Evolutionary conservation across 352 stramenopile genomes (phyloP).

Genomic region (Phytopythium litorale): DNA sequence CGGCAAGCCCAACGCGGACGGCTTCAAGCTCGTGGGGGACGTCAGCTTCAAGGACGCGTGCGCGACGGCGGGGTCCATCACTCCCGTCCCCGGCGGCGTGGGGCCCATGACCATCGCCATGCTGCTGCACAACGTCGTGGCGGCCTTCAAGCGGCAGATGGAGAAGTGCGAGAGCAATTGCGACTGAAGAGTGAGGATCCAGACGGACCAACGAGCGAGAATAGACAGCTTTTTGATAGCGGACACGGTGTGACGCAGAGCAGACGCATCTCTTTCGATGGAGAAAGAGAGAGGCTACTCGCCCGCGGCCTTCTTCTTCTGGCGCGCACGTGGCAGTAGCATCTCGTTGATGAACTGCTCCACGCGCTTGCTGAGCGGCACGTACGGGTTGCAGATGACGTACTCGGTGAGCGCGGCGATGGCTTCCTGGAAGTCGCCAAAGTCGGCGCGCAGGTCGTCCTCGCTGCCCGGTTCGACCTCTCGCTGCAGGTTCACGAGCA

Average conservation of each 20-base stretch:
- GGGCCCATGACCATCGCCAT: conserved; percentile 99
- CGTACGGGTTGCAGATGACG: conserved; percentile 77
- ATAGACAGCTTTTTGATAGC: background rate
- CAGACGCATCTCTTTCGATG: background rate
- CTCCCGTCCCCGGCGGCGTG: conserved; percentile 97
- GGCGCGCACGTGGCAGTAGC: conserved; percentile 62
- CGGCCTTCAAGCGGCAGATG: conserved; percentile 67
- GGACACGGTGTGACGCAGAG: too few relatives aligned
- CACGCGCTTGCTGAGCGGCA: conserved; percentile 68
- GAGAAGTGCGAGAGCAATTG: conserved; percentile 18
- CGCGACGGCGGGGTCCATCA: conserved; percentile 89
- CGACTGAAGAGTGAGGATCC: background rate
- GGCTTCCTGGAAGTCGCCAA: conserved; percentile 66
- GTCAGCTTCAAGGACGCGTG: conserved; percentile 89
- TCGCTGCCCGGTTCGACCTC: conserved; percentile 33
- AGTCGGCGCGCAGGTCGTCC: conserved; percentile 50
- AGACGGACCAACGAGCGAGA: background rate
- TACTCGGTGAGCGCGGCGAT: conserved; percentile 73
- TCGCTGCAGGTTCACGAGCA: conserved; percentile 70
- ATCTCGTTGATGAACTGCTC: conserved; percentile 78
- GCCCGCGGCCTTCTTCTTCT: conserved; percentile 45
- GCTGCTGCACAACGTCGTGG: conserved; percentile 89
- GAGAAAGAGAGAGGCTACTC: conserved; percentile 2
- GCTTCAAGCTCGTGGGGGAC: conserved; percentile 97
- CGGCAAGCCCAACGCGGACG: conserved; percentile 54